Percentiles rank a stretch among this genome's conserved stretches.
These are phyloP conservation scores for Cyberlindnera saturnus DNA, from an alignment of 805 yeast species.

Conservation along the genomic window DNA sequence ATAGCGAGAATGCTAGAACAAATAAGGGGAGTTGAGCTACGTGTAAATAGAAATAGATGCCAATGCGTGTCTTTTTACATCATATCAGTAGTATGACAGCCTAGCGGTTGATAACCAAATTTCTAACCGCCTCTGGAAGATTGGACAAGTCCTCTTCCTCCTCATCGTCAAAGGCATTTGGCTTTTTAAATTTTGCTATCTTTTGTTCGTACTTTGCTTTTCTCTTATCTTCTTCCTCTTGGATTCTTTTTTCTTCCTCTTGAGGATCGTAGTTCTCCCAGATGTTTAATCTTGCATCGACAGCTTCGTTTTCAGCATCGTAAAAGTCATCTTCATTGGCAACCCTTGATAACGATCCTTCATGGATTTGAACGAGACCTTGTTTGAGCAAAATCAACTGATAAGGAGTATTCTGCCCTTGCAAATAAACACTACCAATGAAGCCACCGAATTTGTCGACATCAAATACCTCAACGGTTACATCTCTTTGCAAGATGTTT, in stretches of 20 bases:
- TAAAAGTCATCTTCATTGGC: constrained; percentile 47
- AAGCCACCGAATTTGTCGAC: constrained; percentile 78
- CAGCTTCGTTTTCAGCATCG: constrained; percentile 61
- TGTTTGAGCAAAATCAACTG: constrained; percentile 51
- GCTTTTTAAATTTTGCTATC: constrained; percentile 15
- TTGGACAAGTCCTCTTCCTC: constrained; percentile 20
- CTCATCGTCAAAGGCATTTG: constrained; percentile 21
- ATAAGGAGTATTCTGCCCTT: constrained; percentile 45
- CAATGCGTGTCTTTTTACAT: no score
- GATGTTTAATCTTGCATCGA: constrained; percentile 46
- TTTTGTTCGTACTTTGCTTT: constrained; percentile 21
- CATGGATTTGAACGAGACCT: constrained; percentile 65
- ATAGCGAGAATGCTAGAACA: not conserved
- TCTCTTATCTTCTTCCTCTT: constrained; percentile 22
- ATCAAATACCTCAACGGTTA: constrained; percentile 60
- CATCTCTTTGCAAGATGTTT: constrained; percentile 64
- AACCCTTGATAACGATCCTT: constrained; percentile 53
- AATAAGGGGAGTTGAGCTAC: not conserved
- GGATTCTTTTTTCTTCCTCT: constrained; percentile 28
- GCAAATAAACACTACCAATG: constrained; percentile 60
- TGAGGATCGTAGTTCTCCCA: constrained; percentile 58
- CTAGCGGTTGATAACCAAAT: constrained; percentile 15
- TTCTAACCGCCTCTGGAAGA: constrained; percentile 25
- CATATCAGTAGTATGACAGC: not conserved
- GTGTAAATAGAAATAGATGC: not conserved